A percentile compares a stretch with the other conserved stretches of the same genome.
These are phyloP conservation scores for Aphanomyces stellatus DNA, from an alignment of 352 stramenopile genomes.

Conservation along the genomic window DNA sequence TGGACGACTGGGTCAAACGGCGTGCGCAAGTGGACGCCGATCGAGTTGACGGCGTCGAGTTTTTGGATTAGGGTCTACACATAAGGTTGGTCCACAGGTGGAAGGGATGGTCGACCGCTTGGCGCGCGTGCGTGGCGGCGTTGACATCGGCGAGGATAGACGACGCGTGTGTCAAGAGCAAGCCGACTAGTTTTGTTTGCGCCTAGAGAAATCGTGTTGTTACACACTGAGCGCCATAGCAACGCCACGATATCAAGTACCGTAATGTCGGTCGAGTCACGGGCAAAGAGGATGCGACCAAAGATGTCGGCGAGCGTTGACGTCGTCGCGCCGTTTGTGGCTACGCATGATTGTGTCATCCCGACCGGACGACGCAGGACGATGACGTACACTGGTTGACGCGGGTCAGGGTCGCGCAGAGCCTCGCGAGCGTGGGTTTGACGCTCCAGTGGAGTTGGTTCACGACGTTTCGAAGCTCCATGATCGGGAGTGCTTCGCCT, in stretches of 20 bases:
- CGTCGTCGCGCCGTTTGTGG: background rate
- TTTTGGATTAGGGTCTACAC: too few species aligned
- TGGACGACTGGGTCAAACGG: background rate
- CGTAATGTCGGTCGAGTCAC: background rate
- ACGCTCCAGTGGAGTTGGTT: slow-evolving; percentile 18
- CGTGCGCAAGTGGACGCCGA: background rate
- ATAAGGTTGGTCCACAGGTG: too few species aligned
- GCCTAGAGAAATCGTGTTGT: background rate
- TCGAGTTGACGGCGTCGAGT: background rate
- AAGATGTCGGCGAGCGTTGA: background rate
- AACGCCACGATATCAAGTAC: too few species aligned
- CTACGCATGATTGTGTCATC: too few species aligned
- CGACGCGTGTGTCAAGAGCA: background rate
- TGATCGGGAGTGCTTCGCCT: background rate
- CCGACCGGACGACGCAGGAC: too few species aligned
- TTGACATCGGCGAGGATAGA: background rate
- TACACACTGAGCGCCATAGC: too few species aligned
- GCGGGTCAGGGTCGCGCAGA: slow-evolving; percentile 1
- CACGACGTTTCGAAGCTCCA: background rate
- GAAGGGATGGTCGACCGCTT: too few species aligned
- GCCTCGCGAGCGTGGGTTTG: background rate
- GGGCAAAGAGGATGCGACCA: background rate
- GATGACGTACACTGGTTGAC: background rate
- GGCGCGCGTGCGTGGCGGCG: background rate
- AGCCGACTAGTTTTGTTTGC: background rate